These are phyloP conservation scores for Aspergillus vadensis DNA, from an alignment of 2,329 filamentous ascomycete species.

Conservation along the genomic window DNA sequence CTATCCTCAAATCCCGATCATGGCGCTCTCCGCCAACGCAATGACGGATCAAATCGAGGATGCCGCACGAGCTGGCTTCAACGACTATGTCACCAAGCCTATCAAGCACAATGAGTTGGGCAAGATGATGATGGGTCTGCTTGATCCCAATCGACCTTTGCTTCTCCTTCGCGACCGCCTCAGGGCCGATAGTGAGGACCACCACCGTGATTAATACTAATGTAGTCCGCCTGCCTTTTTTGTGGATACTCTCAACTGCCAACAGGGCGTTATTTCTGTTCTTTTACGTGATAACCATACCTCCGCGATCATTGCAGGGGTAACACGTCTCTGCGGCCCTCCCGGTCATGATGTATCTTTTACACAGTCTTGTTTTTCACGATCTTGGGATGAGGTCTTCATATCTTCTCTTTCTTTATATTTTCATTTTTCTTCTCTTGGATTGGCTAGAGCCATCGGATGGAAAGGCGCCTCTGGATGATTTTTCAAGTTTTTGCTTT, in stretches of 20 bases:
- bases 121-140: conserved; percentile 53
- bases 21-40: conserved; percentile 53
- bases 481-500: conserved; percentile 18
- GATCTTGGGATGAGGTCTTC: conserved; percentile 18
- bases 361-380: conserved; percentile 16
- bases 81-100: conserved; percentile 53
- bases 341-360: conserved; percentile 16
- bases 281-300: neutral
- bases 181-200: conserved; percentile 24
- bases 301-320: neutral
- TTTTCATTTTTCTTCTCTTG: conserved; percentile 5
- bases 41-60: conserved; percentile 54
- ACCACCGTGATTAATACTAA: conserved; percentile 18
- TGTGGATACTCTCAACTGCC: neutral
- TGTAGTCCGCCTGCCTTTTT: neutral
- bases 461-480: conserved; percentile 25
- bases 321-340: neutral
- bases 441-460: conserved; percentile 17
- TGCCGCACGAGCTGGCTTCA: conserved; percentile 50
- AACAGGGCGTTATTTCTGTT: neutral
- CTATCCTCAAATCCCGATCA: conserved; percentile 51
- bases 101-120: conserved; percentile 53
- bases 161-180: conserved; percentile 47
- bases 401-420: neutral
- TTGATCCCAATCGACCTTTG: conserved; percentile 46